Percentiles rank a stretch among this genome's conserved stretches.
These are phyloP conservation scores for Lanmaoa pseudosensibilis DNA, from an alignment of 768 basidiomycete species.

Conservation along the genomic window DNA sequence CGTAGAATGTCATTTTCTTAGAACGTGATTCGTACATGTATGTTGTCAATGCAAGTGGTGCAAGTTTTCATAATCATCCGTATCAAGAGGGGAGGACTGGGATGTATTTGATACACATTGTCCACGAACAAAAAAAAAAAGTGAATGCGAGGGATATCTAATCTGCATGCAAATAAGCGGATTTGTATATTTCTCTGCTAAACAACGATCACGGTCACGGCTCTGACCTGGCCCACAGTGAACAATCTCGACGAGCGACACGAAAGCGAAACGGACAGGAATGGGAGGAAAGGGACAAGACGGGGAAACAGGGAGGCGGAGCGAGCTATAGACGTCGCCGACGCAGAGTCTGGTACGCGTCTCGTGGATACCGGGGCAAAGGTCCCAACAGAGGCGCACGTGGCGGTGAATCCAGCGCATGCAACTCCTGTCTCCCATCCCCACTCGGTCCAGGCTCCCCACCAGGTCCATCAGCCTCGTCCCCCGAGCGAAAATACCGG, in stretches of 20 bases:
- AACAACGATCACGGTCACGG: background rate
- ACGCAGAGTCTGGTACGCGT: slow-evolving; percentile 11
- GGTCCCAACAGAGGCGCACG: background rate
- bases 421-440: background rate
- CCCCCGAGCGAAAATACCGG: slow-evolving; percentile 57
- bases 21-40: no score
- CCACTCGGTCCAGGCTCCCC: slow-evolving; percentile 2
- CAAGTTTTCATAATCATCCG: no score
- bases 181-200: background rate
- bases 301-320: no score
- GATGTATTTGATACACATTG: background rate
- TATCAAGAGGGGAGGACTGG: background rate
- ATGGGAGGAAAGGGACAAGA: background rate
- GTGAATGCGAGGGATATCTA: slow-evolving; percentile 11
- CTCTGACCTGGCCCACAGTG: slow-evolving; percentile 30
- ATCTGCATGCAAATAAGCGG: background rate
- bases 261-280: background rate
- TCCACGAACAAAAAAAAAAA: background rate
- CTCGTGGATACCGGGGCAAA: slow-evolving; percentile 1
- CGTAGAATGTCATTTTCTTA: no score
- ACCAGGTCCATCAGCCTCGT: slow-evolving; percentile 13
- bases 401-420: background rate
- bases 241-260: background rate
- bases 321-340: slow-evolving; percentile 3
- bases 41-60: no score